Conservation (phyloP, 2,329 filamentous ascomycete species). For the Colletotrichum paranaense region DNA sequence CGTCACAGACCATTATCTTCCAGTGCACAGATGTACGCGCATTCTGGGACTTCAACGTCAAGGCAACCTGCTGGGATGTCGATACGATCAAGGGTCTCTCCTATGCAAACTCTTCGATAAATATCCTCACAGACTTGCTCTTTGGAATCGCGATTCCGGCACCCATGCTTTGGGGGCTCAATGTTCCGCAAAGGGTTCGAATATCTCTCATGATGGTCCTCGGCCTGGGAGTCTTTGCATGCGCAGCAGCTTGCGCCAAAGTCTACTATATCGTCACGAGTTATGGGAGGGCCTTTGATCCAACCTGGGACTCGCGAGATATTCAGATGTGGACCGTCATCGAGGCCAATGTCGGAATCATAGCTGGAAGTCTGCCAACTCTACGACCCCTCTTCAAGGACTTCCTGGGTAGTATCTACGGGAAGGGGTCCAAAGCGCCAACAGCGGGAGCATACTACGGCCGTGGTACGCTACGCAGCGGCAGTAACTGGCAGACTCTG, state of each 20-base stretch:
- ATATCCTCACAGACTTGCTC: conserved; percentile 50
- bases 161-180: conserved; percentile 51
- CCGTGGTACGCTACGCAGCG: conserved; percentile 38
- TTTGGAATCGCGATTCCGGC: conserved; percentile 52
- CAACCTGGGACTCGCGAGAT: conserved; percentile 57
- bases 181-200: conserved; percentile 55
- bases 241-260: conserved; percentile 55
- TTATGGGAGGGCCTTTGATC: conserved; percentile 53
- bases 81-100: conserved; percentile 53
- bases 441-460: conserved; percentile 41
- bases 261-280: conserved; percentile 47
- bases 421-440: conserved; percentile 43
- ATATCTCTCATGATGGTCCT: conserved; percentile 53
- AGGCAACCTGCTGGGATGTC: conserved; percentile 54
- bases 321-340: conserved; percentile 59
- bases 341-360: conserved; percentile 51
- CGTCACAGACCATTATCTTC: conserved; percentile 53
- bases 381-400: conserved; percentile 48
- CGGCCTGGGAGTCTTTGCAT: conserved; percentile 57
- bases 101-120: conserved; percentile 53
- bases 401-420: conserved; percentile 45
- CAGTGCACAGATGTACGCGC: conserved; percentile 59
- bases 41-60: conserved; percentile 54
- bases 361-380: conserved; percentile 49
- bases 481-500: conserved; percentile 40